These are phyloP conservation scores for Croton laevigatus DNA, from an alignment of 441 rosid genomes.

Conservation along the genomic window DNA sequence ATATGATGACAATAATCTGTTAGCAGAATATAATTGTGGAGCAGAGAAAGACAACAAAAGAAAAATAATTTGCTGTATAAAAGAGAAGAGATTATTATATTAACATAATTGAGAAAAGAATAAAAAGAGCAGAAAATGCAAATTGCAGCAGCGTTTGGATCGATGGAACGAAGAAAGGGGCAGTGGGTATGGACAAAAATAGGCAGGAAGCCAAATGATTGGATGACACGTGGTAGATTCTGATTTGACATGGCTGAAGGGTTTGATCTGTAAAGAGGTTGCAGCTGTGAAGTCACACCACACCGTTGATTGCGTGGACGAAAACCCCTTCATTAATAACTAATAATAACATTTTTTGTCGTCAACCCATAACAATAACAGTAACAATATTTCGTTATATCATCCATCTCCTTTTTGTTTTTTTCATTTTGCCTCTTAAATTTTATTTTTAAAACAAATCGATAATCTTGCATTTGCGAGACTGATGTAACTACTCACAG, in stretches of 20 bases:
- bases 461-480: neutral
- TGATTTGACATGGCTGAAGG: constrained; percentile 26
- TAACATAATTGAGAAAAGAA: neutral
- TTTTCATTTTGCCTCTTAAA: neutral
- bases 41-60: no score
- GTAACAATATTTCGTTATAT: constrained; percentile 22
- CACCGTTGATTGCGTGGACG: constrained; percentile 72
- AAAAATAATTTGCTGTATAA: no score
- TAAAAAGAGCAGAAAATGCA: neutral
- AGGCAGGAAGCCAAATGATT: constrained; percentile 34
- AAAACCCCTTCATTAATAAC: constrained; percentile 21
- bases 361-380: constrained; percentile 20
- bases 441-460: neutral
- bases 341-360: constrained; percentile 12
- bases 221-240: constrained; percentile 38
- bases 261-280: constrained; percentile 4
- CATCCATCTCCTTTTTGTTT: constrained; percentile 2
- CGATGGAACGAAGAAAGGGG: constrained; percentile 27
- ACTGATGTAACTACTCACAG: constrained; percentile 11
- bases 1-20: no score
- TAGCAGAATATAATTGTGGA: no score
- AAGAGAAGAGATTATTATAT: no score
- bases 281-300: constrained; percentile 46
- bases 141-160: constrained; percentile 21
- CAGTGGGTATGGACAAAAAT: constrained; percentile 26